phyloP scores from a whole-genome alignment of 805 yeast genomes.

The Nakazawaea holstii region DNA sequence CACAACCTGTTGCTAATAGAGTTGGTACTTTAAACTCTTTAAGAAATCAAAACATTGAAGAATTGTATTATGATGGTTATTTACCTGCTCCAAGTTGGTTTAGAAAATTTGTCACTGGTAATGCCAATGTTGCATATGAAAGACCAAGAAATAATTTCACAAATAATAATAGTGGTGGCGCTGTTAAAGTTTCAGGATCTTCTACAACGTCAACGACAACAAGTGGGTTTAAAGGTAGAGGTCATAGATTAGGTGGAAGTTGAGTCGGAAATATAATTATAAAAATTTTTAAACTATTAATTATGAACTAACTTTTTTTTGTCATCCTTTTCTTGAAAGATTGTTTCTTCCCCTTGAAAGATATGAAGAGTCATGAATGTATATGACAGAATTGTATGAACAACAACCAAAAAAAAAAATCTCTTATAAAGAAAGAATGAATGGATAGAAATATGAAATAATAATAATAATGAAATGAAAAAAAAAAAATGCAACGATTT shows the following conservation, averaged over 20 bases:
- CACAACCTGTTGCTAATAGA: constrained; percentile 20
- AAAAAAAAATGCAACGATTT: not conserved
- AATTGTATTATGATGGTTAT: constrained; percentile 48
- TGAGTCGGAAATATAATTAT: too few species aligned
- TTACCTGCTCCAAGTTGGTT: constrained; percentile 51
- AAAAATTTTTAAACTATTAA: too few species aligned
- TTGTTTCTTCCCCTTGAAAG: too few species aligned
- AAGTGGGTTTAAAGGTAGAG: constrained; percentile 29
- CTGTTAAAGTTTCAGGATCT: constrained; percentile 12
- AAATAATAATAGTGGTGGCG: constrained; percentile 1
- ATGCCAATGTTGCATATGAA: constrained; percentile 13
- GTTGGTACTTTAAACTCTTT: constrained; percentile 25
- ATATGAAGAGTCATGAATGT: not conserved
- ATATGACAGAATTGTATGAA: not conserved
- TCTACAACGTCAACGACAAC: constrained; percentile 12
- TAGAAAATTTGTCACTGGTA: constrained; percentile 20
- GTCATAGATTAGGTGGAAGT: constrained; percentile 29
- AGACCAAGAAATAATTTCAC: constrained; percentile 8
- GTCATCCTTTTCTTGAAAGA: too few species aligned
- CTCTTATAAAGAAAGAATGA: too few species aligned
- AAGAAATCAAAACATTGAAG: constrained; percentile 19
- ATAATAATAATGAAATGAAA: not conserved
- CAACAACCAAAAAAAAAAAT: not conserved
- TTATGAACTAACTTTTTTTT: too few species aligned
- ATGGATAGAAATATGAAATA: too few species aligned